Percentiles rank a stretch among this genome's conserved stretches.
These are phyloP conservation scores for Neurospora sp. DNA, from an alignment of 495 filamentous ascomycete species.

Conservation along the genomic window DNA sequence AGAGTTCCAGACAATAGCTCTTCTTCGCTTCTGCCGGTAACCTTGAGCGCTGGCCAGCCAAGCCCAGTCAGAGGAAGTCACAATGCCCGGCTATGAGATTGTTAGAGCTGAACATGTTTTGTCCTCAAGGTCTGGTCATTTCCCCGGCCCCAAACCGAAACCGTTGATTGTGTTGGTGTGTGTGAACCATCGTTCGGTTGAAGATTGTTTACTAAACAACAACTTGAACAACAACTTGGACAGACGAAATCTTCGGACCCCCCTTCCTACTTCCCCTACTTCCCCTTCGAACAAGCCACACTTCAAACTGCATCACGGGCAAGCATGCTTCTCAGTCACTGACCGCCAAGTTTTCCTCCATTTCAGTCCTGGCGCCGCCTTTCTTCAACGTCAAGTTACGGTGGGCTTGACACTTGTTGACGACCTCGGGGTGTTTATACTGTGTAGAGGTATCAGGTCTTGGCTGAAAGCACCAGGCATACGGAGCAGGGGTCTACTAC, in stretches of 20 bases:
- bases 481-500: not conserved
- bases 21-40: not conserved
- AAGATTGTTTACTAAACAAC: not conserved
- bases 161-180: not conserved
- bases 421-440: not conserved
- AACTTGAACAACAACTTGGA: not conserved
- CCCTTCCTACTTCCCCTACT: not conserved
- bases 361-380: not conserved
- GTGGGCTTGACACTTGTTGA: not conserved
- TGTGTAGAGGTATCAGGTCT: not conserved
- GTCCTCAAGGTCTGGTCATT: not conserved
- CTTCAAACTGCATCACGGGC: not conserved
- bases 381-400: not conserved
- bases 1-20: not conserved
- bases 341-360: not conserved
- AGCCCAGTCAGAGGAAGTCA: not conserved
- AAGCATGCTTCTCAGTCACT: not conserved
- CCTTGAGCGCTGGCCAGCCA: not conserved
- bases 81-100: not conserved
- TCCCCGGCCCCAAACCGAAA: not conserved
- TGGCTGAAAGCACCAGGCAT: constrained; percentile 1
- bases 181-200: not conserved
- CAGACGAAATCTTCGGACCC: not conserved
- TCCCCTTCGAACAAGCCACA: not conserved
- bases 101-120: not conserved